Conservation (phyloP, 768 basidiomycete genomes). For the Lactarius tabidus region DNA sequence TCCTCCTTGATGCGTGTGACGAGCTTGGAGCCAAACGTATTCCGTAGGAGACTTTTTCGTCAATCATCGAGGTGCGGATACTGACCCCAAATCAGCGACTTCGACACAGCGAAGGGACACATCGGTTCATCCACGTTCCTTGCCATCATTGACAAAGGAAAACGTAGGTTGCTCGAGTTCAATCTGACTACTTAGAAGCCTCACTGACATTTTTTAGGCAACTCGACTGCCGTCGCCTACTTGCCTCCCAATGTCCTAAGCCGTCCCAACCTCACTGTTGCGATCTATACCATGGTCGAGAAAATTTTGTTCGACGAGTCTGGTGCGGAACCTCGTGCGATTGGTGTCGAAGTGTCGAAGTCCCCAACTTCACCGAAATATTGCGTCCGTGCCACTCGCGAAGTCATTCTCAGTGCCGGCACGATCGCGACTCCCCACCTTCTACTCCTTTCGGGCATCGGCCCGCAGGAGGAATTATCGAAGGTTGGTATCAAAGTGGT, state of each 20-base stretch:
- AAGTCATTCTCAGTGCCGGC: constrained; percentile 29
- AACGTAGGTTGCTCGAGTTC: constrained; percentile 2
- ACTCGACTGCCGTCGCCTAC: constrained; percentile 21
- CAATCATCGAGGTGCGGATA: neutral
- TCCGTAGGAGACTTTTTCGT: neutral
- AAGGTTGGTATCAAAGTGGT: constrained; percentile 30
- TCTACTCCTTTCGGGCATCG: constrained; percentile 42
- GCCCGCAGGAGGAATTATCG: constrained; percentile 34
- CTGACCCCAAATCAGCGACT: constrained; percentile 11
- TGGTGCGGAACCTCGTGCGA: constrained; percentile 14
- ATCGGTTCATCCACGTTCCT: constrained; percentile 20
- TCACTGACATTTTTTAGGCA: constrained; percentile 8
- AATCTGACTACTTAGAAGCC: neutral
- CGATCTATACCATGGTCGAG: constrained; percentile 15
- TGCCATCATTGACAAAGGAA: constrained; percentile 13
- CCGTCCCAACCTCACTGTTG: constrained; percentile 23
- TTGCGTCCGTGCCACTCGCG: constrained; percentile 20
- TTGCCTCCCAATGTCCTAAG: constrained; percentile 31
- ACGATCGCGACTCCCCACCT: constrained; percentile 35
- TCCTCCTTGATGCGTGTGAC: constrained; percentile 15
- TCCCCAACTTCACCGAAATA: constrained; percentile 10
- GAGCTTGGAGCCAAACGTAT: constrained; percentile 21
- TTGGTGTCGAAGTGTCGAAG: constrained; percentile 21
- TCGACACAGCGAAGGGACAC: constrained; percentile 20
- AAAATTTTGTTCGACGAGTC: constrained; percentile 19